Conservation (phyloP, 768 basidiomycete genomes). For the Trametes meyenii region DNA sequence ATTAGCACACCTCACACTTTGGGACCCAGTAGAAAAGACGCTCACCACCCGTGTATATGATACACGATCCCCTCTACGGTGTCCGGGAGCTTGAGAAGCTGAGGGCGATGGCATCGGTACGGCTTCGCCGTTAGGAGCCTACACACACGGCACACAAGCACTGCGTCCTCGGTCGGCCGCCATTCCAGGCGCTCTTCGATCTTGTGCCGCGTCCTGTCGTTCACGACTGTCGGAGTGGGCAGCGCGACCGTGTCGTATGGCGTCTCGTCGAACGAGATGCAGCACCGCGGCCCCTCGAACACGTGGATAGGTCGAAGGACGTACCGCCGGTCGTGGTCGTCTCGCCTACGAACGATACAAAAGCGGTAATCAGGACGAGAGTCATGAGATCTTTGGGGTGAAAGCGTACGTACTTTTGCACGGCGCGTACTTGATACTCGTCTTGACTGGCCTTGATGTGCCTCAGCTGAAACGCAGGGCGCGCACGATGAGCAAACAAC, state of each 20-base stretch:
- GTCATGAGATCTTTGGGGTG: not conserved
- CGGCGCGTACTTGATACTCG: too few relatives aligned
- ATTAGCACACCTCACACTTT: not conserved
- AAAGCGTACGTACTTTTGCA: too few relatives aligned
- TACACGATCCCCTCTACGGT: not conserved
- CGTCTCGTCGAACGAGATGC: not conserved
- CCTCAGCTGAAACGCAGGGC: not conserved
- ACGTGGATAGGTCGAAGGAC: not conserved
- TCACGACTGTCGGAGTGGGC: not conserved
- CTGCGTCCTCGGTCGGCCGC: not conserved
- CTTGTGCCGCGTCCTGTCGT: not conserved
- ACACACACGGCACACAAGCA: not conserved
- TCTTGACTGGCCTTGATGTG: not conserved
- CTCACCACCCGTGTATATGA: slow-evolving; percentile 4
- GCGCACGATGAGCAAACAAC: not conserved
- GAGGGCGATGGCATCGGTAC: not conserved
- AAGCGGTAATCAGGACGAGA: not conserved
- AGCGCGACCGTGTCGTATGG: not conserved
- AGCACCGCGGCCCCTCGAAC: not conserved
- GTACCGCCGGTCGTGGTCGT: not conserved
- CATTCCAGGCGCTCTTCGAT: not conserved
- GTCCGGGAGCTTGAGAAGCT: not conserved
- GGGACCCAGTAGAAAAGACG: not conserved
- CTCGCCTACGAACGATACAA: too few relatives aligned
- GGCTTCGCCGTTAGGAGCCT: not conserved